Percentiles rank a stretch among this genome's conserved stretches.
These are phyloP conservation scores for Venturia pyrina DNA, from an alignment of 2,329 filamentous ascomycete genomes.

Conservation along the genomic window DNA sequence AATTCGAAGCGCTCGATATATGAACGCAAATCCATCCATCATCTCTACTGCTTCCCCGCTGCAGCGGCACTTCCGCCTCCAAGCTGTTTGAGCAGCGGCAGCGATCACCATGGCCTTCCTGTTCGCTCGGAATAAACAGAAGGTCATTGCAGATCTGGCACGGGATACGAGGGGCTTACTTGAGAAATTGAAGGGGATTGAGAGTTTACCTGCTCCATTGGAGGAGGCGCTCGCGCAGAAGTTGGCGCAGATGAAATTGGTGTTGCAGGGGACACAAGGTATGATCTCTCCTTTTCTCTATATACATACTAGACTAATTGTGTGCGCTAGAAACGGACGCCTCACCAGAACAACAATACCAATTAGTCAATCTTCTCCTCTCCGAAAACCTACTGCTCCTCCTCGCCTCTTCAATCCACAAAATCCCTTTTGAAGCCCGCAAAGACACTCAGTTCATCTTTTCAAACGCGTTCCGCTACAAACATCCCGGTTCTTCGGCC, in stretches of 20 bases:
- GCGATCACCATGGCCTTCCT: slow-evolving; percentile 53
- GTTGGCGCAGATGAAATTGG: slow-evolving; percentile 81
- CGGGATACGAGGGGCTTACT: slow-evolving; percentile 55
- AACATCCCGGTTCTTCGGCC: slow-evolving; percentile 54
- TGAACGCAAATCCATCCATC: not conserved
- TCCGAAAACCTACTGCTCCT: slow-evolving; percentile 81
- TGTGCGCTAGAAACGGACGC: slow-evolving; percentile 62
- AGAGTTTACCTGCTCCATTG: slow-evolving; percentile 49
- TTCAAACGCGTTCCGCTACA: slow-evolving; percentile 88
- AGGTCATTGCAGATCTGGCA: slow-evolving; percentile 52
- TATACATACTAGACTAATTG: not conserved
- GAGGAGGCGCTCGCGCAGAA: slow-evolving; percentile 80
- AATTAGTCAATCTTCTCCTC: slow-evolving; percentile 74
- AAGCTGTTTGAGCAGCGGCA: not conserved
- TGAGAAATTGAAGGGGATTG: slow-evolving; percentile 44
- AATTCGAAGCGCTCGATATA: not conserved
- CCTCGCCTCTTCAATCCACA: slow-evolving; percentile 71
- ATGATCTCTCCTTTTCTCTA: slow-evolving; percentile 10
- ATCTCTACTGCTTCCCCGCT: not conserved
- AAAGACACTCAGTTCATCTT: slow-evolving; percentile 96
- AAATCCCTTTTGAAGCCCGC: slow-evolving; percentile 86
- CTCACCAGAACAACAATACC: slow-evolving; percentile 76
- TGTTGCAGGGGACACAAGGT: slow-evolving; percentile 91
- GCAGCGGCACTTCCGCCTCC: not conserved
- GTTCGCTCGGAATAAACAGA: slow-evolving; percentile 52